phyloP scores from a whole-genome alignment of 352 stramenopile species.

The Globisporangium megalacanthum region DNA sequence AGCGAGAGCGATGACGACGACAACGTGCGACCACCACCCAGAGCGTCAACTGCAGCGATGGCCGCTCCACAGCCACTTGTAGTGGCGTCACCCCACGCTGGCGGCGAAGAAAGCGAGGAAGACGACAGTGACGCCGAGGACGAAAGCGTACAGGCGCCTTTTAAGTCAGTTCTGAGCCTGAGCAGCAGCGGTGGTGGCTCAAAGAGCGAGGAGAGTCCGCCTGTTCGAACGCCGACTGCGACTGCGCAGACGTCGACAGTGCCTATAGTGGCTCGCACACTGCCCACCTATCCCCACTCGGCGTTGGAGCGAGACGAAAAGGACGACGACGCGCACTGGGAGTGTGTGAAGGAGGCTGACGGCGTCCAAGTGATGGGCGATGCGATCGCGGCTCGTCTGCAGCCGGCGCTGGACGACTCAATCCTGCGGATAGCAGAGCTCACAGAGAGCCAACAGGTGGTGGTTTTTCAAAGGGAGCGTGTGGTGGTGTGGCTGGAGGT shows the following conservation, averaged over 20 bases:
- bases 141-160: background rate
- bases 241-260: background rate
- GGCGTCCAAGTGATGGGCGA: slow-evolving; percentile 50
- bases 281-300: background rate
- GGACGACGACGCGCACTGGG: slow-evolving; percentile 26
- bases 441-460: slow-evolving; percentile 29
- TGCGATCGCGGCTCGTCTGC: slow-evolving; percentile 42
- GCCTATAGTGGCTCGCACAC: background rate
- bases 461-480: slow-evolving; percentile 5
- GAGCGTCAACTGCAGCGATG: no score
- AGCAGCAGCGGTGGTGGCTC: background rate
- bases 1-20: no score
- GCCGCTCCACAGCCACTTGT: slow-evolving; percentile 3
- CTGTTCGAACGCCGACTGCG: background rate
- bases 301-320: slow-evolving; percentile 7
- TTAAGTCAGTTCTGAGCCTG: background rate
- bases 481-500: slow-evolving; percentile 1
- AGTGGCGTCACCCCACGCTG: slow-evolving; percentile 11
- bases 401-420: slow-evolving; percentile 57
- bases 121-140: slow-evolving; percentile 14
- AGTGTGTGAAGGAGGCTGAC: slow-evolving; percentile 32
- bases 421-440: slow-evolving; percentile 74
- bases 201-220: background rate
- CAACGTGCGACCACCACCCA: no score
- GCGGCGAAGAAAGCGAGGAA: slow-evolving; percentile 32